Conservation (phyloP, 345 rosid genomes). For the Odontarrhena argentea region DNA sequence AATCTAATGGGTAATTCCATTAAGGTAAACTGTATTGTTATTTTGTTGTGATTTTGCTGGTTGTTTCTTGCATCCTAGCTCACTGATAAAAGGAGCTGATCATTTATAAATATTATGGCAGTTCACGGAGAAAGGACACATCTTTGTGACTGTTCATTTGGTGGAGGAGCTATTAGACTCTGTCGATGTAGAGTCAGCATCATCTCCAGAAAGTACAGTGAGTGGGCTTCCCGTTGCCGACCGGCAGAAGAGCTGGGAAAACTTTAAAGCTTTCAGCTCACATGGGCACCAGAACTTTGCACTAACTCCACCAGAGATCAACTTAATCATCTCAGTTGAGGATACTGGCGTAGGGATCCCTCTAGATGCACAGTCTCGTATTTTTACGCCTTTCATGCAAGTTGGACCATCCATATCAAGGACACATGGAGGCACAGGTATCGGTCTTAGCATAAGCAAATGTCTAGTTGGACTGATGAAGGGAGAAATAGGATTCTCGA, state of each 20-base stretch:
- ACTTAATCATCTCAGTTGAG: conserved; percentile 85
- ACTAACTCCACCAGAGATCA: conserved; percentile 51
- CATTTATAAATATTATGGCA: conserved; percentile 38
- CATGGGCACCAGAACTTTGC: conserved; percentile 46
- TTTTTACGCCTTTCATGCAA: conserved; percentile 95
- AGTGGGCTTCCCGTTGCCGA: conserved; percentile 88
- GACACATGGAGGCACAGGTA: conserved; percentile 92
- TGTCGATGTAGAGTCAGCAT: conserved; percentile 53
- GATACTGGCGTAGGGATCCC: conserved; percentile 98
- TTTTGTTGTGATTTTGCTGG: background rate
- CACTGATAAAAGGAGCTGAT: conserved; percentile 17
- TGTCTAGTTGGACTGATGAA: conserved; percentile 86
- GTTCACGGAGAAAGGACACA: conserved; percentile 95
- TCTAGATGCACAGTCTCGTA: conserved; percentile 76
- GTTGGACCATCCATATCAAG: conserved; percentile 90
- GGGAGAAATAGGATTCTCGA: conserved; percentile 89
- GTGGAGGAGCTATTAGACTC: conserved; percentile 72
- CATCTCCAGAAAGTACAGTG: conserved; percentile 59
- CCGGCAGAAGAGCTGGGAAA: conserved; percentile 68
- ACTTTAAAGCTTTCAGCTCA: conserved; percentile 58
- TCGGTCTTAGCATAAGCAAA: conserved; percentile 97
- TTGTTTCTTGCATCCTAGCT: conserved; percentile 15
- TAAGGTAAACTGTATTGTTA: conserved; percentile 49
- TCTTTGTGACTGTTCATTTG: conserved; percentile 79
- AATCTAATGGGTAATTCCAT: conserved; percentile 96